Base-by-base conservation (phyloP, 192 early-diverging fungal genomes). In the Backusella luteola region DNA sequence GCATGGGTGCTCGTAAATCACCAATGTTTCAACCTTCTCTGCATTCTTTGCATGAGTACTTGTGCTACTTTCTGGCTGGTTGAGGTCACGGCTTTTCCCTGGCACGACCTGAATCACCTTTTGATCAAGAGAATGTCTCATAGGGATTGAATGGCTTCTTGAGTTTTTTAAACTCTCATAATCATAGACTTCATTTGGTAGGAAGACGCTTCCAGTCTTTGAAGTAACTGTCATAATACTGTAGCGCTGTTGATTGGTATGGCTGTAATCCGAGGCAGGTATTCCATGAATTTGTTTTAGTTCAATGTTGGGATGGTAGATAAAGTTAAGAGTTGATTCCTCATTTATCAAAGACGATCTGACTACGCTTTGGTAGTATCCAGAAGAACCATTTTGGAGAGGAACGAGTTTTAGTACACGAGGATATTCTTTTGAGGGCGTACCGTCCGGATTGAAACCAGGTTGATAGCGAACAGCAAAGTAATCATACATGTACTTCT, bases 401-500 rank as follows among this genome's bases (percentile, higher is more conserved):
- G 9, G n/a, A 21, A 19, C n/a, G 6, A 69, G 67, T 8, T 69
- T 39, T 19, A 38, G 67, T 36, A 21, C 2, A 8, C 5, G 21
- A 38, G 36, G 35, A 21, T 67, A n/a, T 11, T 67, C 32, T 67
- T 35, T 67, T 21, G 66, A 67, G 35, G 29, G 66, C 7, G 17
- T 67, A 35, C 72, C 53, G 9, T 53, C 34, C 29, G 19, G 7
- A n/a, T 73, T 35, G 46, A 21, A 32, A 1, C 32, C 72, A 12
- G 72, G 52, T 19, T 32, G 46, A 34, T 52, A 59, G 9, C 34
- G 34, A 7, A 75, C 29, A 38, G 56, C n/a, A 17, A 67, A 75
- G 26, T 75, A 75, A 15, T 75, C 66, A 11, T 67, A 63, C 2
- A 75, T 66, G 19, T 75, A 75, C 6, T 67, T 44, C 66, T 67